Base-by-base conservation (phyloP, 2,329 filamentous ascomycete species). In the Alternaria novae-zelandiae region DNA sequence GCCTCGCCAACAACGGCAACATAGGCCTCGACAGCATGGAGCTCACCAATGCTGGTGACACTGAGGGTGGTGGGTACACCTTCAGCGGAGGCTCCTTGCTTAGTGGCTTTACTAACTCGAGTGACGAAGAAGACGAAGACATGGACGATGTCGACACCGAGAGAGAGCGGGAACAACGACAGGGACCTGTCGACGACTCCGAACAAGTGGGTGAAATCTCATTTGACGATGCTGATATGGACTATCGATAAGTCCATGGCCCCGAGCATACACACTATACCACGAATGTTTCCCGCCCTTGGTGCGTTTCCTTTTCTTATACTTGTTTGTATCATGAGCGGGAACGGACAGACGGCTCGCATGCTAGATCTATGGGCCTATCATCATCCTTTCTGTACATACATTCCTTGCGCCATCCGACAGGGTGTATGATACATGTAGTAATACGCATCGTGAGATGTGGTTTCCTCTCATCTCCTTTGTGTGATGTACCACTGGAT, bases 81-180 rank as follows among this genome's bases (percentile, higher is more conserved):
- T 88, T 92, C 72, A 90, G 88, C 74, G 87, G 89, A 44, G 91
- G 91, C 54, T 91, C 91, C 28, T 83, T 97, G 64, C 87, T 96
- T 26, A 95, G 92, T 76, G 94, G 94, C 56, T 98, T 98, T 81
- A 94, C 93, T 76, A 97, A 94, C 81, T 96, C 92, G 53, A 97
- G 94, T 74, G 94, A 97, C 72, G 95, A 97, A 80, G 96, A 98
- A 70, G 96, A 98, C 68, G 95, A 97, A 72, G 95, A 97, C 67
- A 91, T 93, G 82, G 93, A 97, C 64, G 92, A 93, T 61, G 91
- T 91, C 69, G 90, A 95, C 69, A 91, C 93, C 71, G 91, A 93
- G 65, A 88, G 79, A 76, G 88, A 63, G 53, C 61, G 79, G 75
- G 77, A 81, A 71, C 61, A 63, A 61, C 75, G 80, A 70, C 78